Base-by-base conservation (phyloP, 148 eudicot species). In the Pharnaceum exiguum region DNA sequence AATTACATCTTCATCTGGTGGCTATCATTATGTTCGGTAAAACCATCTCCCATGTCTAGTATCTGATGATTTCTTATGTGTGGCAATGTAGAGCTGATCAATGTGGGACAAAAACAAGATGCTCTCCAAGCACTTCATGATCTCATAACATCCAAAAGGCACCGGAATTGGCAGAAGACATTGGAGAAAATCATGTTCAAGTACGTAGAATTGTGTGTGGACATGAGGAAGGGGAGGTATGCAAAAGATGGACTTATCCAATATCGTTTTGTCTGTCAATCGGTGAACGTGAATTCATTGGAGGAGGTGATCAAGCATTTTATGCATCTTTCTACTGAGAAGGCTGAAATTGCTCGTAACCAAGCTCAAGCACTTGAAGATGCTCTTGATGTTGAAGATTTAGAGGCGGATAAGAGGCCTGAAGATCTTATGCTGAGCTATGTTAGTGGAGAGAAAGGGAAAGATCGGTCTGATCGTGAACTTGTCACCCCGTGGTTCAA, bases 401-500 rank as follows among this genome's bases (percentile, higher is more conserved):
- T 91, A 25, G 97, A 91, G 64, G 96, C 89, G 27, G 97, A 87
- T 65, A 87, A 84, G 63, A 78, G 84, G 62, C 97, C 97, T 10
- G 96, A 91, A 64, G 97, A 91, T 74, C 68, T 91, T n/a, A 87
- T 91, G 96, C 65, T 91, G 15, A 91, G 97, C 62, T 91, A 84
- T 64, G 97, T 91, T 47, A 87, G 94, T 58, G 96, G 97, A 28
- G 90, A 91, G 62, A 91, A 91, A 74, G 97, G 94, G 23, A 91
- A 87, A 77, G 97, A 91, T 19, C 69, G 97, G 59, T 87, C 97
- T 65, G 97, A 91, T 48, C 82, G 94, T 18, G 96, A 91, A 70
- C 87, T 87, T 67, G 95, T 90, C 36, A 90, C 97, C 10, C 97
- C 97, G 1, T 90, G 97, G 86, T 90, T 90, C 66, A 90, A 87